Evolutionary conservation across 192 early-diverging fungal genomes (phyloP), one percentile per base, ranked within the genome.

Genomic region (Obelidium mucronatum): DNA sequence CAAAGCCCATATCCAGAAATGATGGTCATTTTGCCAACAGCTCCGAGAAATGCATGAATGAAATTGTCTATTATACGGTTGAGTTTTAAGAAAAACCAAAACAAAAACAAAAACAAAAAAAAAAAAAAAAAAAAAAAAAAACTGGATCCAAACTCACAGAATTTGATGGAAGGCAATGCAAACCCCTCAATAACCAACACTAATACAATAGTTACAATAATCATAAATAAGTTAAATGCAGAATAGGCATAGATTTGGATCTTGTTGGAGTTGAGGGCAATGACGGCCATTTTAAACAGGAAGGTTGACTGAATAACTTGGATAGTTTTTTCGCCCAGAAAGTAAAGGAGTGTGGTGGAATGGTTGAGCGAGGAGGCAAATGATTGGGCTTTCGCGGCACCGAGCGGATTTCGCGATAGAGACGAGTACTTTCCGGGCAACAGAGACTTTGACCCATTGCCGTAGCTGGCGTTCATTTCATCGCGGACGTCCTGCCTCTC

Each of bases 11-110:
- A 33, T 6, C 72, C 72, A 30, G 72, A 40, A 1, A 74, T 54
- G 4, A 74, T 15, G 11, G 31, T 33, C 48, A 74, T 74, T 63
- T 74, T 74, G 13, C 72, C 72, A 31, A 74, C 24, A 1, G 72
- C 42, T 1, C 72, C 72, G 58, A 74, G 28, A 15, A 40, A 28
- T 62, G 72, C 72, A 37, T 74, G 72, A 40, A 62, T 62, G 2
- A 74, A 31, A 63, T 74, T 74, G 60, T 74, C 60, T n/a, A n/a
- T n/a, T n/a, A n/a, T n/a, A n/a, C n/a, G n/a, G n/a, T n/a, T n/a
- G n/a, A n/a, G n/a, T n/a, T n/a, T n/a, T n/a, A n/a, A n/a, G n/a
- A n/a, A n/a, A n/a, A n/a, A n/a, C n/a, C n/a, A n/a, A n/a, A n/a
- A n/a, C n/a, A n/a, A n/a, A n/a, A n/a, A n/a, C n/a, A n/a, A n/a